A percentile compares a stretch with the other conserved stretches of the same genome.
Evolutionary conservation across 306 rosid genomes (phyloP).

Genomic region (Lotus japonicus): DNA sequence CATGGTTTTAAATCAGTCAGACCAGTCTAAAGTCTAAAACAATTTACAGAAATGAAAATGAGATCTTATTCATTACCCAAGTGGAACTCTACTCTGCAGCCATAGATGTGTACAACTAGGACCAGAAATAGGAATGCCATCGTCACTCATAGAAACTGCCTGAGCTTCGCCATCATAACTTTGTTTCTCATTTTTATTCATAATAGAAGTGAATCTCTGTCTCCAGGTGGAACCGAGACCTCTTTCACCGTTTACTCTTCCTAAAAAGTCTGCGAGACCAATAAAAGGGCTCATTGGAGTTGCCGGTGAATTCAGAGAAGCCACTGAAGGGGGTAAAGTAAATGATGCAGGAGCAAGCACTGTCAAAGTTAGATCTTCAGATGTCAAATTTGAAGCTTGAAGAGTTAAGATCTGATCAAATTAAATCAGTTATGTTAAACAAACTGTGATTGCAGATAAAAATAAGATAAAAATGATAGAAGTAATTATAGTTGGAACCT

Average conservation of each 20-base stretch:
- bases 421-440: conserved; percentile 27
- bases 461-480: neutral
- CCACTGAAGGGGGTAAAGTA: conserved; percentile 60
- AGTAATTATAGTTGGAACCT: conserved; percentile 3
- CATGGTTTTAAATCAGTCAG: conserved; percentile 15
- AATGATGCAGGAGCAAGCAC: conserved; percentile 87
- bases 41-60: neutral
- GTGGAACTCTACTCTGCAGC: conserved; percentile 96
- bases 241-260: conserved; percentile 42
- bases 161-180: conserved; percentile 24
- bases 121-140: conserved; percentile 54
- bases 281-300: conserved; percentile 72
- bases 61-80: conserved; percentile 54
- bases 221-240: conserved; percentile 27
- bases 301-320: conserved; percentile 58
- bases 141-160: conserved; percentile 42
- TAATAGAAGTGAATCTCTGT: conserved; percentile 40
- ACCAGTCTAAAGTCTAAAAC: conserved; percentile 10
- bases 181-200: conserved; percentile 38
- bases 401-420: conserved; percentile 81
- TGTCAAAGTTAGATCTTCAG: conserved; percentile 81
- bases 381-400: conserved; percentile 91
- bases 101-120: conserved; percentile 82
- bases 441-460: neutral
- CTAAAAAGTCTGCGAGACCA: conserved; percentile 52